Base-by-base conservation (phyloP, 352 stramenopile species). In the Pythium rhizo-oryzae region DNA sequence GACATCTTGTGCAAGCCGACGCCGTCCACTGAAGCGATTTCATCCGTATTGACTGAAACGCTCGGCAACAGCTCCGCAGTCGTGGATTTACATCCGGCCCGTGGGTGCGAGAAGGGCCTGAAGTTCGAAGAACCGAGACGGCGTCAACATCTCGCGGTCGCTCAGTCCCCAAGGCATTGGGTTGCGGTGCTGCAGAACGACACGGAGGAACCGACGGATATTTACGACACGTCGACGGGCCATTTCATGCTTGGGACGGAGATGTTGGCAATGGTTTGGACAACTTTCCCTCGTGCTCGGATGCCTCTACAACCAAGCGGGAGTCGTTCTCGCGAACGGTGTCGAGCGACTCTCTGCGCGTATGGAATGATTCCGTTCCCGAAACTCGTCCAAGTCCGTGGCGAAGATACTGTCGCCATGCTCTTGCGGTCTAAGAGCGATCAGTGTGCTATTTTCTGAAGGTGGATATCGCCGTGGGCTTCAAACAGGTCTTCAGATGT, bases 81-180 rank as follows among this genome's bases (percentile, higher is more conserved):
- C n/a, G 59, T 96, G 24, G 88, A 96, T 52, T 49, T 96, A 11
- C 86, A 94, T 52, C 77, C 82, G 1, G 88, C 94, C 50, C 76
- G 80, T 16, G 53, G 84, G 54, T 92, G 85, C 50, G 77, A 87
- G 39, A 96, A 86, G 7, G 86, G 86, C 24, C 64, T 94, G 23
- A 92, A 93, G 69, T 96, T 96, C 57, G 88, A 96, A 70, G 85
- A 96, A 25, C 88, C 88, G 23, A 93, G 91, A 62, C 94, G 88
- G 88, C 80, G 80, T 51, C 77, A 91, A 30, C 77, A 96, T 59
- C 70, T 96, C n/a, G 49, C 85, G n/a, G 37, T 92, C 81, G 11
- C 81, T 96, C 12, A 96, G 94, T 33, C 86, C 88, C 0, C 80
- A 94, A 19, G 88, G n/a, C n/a, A n/a, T n/a, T n/a, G 86, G 11